A percentile compares a stretch with the other conserved stretches of the same genome.
Conservation (phyloP, 306 rosid species). For the cucumber (Cucumis sativus) region Cucumber_9930_V3 NC_026661.2:2098001-2098500, state of each 20-base stretch:
- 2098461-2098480: conserved; percentile 10
- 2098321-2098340: conserved; percentile 9
- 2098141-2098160: conserved; percentile 38
- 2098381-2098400: conserved; percentile 18
- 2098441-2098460: conserved; percentile 8
- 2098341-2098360: conserved; percentile 3
- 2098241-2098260: conserved; percentile 7
- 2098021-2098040: conserved; percentile 12
- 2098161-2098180: conserved; percentile 23
- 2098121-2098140: conserved; percentile 23
- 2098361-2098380: conserved; percentile 8
- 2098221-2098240: conserved; percentile 41
- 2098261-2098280: conserved; percentile 28
- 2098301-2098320: conserved; percentile 17
- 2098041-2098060: conserved; percentile 19
- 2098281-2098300: conserved; percentile 43
- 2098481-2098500: conserved; percentile 13
- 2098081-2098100: conserved; percentile 17
- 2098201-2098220: conserved; percentile 34
- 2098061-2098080: conserved; percentile 29
- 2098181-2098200: conserved; percentile 14
- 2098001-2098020: conserved; percentile 28
- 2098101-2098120: conserved; percentile 17
- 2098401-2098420: background rate
- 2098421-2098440: conserved; percentile 15